Percentiles rank a stretch among this genome's conserved stretches.
phyloP scores from a whole-genome alignment of 2,329 filamentous ascomycete genomes.

The Colletotrichum echinochloae region DNA sequence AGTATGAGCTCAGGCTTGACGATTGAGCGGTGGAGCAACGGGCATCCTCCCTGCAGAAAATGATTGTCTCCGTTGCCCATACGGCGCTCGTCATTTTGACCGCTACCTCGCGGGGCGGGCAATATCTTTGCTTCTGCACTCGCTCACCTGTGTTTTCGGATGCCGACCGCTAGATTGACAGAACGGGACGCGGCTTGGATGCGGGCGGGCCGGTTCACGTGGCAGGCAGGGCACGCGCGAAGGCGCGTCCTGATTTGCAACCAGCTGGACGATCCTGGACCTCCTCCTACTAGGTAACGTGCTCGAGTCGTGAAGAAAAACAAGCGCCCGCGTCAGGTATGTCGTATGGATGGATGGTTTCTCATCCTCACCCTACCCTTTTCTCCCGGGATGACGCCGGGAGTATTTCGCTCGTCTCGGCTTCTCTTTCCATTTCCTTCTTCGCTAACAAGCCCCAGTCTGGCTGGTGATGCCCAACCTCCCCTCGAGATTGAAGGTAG shows the following conservation, averaged over 20 bases:
- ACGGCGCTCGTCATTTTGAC: slow-evolving; percentile 17
- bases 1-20: too few species aligned
- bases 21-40: not conserved
- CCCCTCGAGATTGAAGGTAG: too few species aligned
- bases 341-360: not conserved
- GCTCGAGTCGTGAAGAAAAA: slow-evolving; percentile 11
- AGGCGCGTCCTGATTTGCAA: not conserved
- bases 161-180: slow-evolving; percentile 9
- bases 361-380: not conserved
- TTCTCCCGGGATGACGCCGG: not conserved
- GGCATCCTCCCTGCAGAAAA: slow-evolving; percentile 2
- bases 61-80: not conserved
- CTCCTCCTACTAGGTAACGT: too few species aligned
- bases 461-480: too few species aligned
- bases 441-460: too few species aligned
- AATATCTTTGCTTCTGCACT: not conserved
- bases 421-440: not conserved
- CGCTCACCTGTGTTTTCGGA: not conserved
- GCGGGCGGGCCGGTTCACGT: not conserved
- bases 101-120: not conserved
- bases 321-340: slow-evolving; percentile 9
- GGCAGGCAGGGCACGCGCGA: not conserved
- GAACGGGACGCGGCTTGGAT: not conserved
- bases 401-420: not conserved
- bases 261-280: too few species aligned